phyloP scores from a whole-genome alignment of 2,329 filamentous ascomycete species.

The Exserohilum rostratum region DNA sequence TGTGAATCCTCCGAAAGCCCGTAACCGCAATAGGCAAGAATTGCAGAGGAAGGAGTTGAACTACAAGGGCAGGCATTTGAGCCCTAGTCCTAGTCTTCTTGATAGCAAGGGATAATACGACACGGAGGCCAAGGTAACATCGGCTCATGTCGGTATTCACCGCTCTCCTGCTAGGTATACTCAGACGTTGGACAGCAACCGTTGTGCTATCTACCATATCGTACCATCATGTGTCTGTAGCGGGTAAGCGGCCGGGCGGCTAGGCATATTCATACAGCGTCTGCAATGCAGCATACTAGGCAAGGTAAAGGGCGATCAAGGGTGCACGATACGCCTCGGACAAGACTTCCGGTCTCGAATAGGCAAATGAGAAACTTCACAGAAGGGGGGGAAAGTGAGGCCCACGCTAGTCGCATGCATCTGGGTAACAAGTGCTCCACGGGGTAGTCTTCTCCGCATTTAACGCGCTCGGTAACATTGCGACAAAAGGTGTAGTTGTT shows the following conservation, averaged over 20 bases:
- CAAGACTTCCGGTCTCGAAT: background rate
- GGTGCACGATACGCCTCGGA: background rate
- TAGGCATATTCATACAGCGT: background rate
- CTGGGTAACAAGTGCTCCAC: background rate
- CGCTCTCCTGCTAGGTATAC: background rate
- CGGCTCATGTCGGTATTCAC: background rate
- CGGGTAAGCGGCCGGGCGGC: background rate
- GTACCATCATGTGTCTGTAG: background rate
- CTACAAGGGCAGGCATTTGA: background rate
- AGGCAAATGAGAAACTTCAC: background rate
- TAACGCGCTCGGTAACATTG: no score
- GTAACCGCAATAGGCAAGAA: no score
- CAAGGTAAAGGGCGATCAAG: background rate
- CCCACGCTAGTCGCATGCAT: background rate
- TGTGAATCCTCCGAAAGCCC: no score
- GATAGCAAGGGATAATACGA: background rate
- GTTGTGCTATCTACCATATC: background rate
- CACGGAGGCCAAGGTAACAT: background rate
- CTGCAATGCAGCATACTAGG: background rate
- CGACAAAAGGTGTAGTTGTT: background rate
- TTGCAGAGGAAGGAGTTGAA: no score
- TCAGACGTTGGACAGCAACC: background rate
- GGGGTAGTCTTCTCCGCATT: background rate
- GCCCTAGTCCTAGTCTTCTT: background rate
- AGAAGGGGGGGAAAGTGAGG: background rate